A percentile compares a stretch with the other conserved stretches of the same genome.
phyloP scores from a whole-genome alignment of 768 basidiomycete genomes.

The Agrocybe pediades region DNA sequence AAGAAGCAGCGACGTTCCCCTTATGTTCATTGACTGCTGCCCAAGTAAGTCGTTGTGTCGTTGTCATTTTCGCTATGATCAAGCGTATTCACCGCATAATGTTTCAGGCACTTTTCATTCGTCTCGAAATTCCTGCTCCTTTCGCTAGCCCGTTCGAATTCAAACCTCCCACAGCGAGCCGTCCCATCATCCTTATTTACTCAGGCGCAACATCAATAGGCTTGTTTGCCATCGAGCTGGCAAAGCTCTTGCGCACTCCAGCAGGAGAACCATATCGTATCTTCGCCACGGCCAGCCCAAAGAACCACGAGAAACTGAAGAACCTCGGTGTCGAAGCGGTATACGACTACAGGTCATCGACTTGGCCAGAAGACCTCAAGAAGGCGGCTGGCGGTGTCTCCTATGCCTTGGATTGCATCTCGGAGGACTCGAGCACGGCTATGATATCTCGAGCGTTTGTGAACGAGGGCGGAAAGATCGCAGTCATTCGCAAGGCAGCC shows the following conservation, averaged over 20 bases:
- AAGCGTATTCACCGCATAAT: too few relatives aligned
- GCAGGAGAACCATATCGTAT: constrained; percentile 26
- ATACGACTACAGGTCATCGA: constrained; percentile 30
- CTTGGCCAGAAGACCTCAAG: constrained; percentile 31
- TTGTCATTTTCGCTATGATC: not conserved
- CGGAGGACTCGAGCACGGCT: constrained; percentile 30
- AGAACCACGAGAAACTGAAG: constrained; percentile 27
- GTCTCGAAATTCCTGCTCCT: constrained; percentile 28
- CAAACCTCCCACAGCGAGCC: constrained; percentile 12
- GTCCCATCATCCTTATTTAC: constrained; percentile 31
- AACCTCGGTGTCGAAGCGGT: constrained; percentile 30
- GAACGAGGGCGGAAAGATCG: constrained; percentile 29
- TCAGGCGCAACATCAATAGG: constrained; percentile 36
- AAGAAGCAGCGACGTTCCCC: constrained; percentile 33
- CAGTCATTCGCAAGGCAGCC: constrained; percentile 26
- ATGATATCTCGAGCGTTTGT: constrained; percentile 30
- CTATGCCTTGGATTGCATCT: constrained; percentile 35
- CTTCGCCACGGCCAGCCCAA: constrained; percentile 31
- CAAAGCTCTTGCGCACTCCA: constrained; percentile 23
- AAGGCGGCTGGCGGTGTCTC: constrained; percentile 28
- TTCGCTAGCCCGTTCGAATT: constrained; percentile 25
- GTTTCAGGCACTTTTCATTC: constrained; percentile 35
- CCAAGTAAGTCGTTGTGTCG: constrained; percentile 20
- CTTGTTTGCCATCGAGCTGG: constrained; percentile 30
- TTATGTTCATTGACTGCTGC: constrained; percentile 34